These are phyloP conservation scores for Citrullus colocynthis DNA, from an alignment of 306 rosid species.

Conservation along the genomic window DNA sequence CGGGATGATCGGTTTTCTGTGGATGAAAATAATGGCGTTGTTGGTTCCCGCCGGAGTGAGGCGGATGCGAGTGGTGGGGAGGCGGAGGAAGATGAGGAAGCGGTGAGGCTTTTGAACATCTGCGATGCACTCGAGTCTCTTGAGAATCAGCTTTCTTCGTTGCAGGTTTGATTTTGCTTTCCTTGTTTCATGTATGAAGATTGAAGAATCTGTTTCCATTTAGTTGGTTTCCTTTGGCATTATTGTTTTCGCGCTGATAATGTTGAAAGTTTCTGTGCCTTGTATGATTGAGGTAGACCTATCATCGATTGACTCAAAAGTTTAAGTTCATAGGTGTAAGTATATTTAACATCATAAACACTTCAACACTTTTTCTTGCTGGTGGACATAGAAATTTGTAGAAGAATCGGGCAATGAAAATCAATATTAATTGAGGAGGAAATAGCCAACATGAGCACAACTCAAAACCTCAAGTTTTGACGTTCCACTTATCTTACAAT, in stretches of 20 bases:
- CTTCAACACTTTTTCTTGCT: too few species aligned
- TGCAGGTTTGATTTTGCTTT: conserved; percentile 44
- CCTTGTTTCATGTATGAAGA: background rate
- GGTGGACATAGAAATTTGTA: too few species aligned
- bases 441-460: too few species aligned
- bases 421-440: too few species aligned
- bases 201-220: background rate
- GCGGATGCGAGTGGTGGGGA: conserved; percentile 3
- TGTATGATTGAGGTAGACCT: background rate
- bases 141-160: conserved; percentile 70
- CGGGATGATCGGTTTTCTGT: conserved; percentile 10
- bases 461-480: too few species aligned
- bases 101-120: conserved; percentile 51
- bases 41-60: background rate
- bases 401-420: too few species aligned
- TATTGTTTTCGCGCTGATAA: background rate
- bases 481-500: too few species aligned
- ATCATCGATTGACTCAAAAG: too few species aligned
- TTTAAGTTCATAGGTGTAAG: too few species aligned
- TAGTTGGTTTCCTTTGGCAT: background rate
- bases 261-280: background rate
- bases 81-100: conserved; percentile 27
- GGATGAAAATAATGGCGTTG: conserved; percentile 11
- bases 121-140: conserved; percentile 79
- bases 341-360: too few species aligned